Base-by-base conservation (phyloP, 352 stramenopile species). In the Pythium dissimile region DNA sequence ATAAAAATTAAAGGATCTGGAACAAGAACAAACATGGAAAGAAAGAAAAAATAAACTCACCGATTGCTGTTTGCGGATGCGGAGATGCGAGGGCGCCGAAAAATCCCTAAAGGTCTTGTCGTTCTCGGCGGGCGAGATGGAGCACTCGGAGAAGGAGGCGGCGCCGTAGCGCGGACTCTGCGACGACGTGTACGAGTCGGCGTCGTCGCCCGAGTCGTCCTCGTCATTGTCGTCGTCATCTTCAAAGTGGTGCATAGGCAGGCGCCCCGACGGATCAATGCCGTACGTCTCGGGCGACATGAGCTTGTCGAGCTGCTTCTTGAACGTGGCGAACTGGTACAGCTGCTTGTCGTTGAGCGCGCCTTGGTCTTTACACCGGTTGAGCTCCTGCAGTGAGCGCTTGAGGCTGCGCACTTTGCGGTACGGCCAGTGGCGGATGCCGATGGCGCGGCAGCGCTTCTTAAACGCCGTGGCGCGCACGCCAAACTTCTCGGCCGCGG, bases 221-320 rank as follows among this genome's bases (percentile, higher is more conserved):
- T 75, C 66, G 43, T 71, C 69, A 20, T 68, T 64, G 44, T 71
- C 68, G 18, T 69, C 65, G 38, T 87, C 77, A 21, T 87, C 75
- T 10, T 84, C 73, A 50, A 84, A 76, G 51, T 70, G 62, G 21
- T 69, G 52, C 30, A 79, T 72, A 30, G 64, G 67, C 3, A 83
- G 53, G 28, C 83, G 73, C 10, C 77, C 76, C 28, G 68, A 80
- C 2, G 80, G 80, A 54, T 90, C 80, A 49, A 90, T 92, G 46
- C 82, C 82, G 68, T 92, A 92, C 3, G 80, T 89, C 69, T 89
- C 80, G 13, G 82, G 79, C 1, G 80, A 84, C 27, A 92, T 64
- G 23, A 92, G 70, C 13, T 83, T 84, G 54, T 86, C 77, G n/a
- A 92, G 64, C 52, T 92, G 82, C 27, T 66, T 76, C 58, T 89